Evolutionary conservation across 345 rosid species (phyloP).

Genomic region (Cardamine chenopodiifolia): DNA sequence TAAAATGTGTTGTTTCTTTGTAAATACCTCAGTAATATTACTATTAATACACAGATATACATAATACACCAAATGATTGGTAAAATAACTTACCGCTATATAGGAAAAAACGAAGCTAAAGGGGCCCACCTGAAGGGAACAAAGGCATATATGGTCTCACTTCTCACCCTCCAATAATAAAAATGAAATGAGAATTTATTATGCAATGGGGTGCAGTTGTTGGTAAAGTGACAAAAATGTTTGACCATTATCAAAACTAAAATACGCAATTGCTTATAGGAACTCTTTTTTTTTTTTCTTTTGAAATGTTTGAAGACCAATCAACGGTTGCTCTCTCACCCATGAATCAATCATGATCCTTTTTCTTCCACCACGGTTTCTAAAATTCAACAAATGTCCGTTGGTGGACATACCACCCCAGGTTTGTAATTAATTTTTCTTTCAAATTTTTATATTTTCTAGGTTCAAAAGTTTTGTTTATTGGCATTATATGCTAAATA

Average conservation of each 20-base stretch:
- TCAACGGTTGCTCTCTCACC: neutral
- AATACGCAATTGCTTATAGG: neutral
- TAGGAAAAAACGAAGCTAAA: neutral
- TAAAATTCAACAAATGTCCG: neutral
- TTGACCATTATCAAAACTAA: slow-evolving; percentile 37
- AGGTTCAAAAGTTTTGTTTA: neutral
- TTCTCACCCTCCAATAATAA: slow-evolving; percentile 42
- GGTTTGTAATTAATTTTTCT: neutral
- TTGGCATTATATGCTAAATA: neutral
- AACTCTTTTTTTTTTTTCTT: neutral
- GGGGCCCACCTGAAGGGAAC: slow-evolving; percentile 23
- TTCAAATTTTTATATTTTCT: neutral
- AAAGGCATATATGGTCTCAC: slow-evolving; percentile 32
- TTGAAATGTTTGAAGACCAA: neutral
- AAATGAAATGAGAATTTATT: slow-evolving; percentile 18
- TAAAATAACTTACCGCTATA: slow-evolving; percentile 7
- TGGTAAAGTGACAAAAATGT: slow-evolving; percentile 40
- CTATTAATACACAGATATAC: neutral
- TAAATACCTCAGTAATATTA: neutral
- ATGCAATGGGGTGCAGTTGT: slow-evolving; percentile 27
- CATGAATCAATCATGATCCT: neutral
- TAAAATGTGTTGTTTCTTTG: neutral
- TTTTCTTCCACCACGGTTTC: neutral
- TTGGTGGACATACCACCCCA: neutral
- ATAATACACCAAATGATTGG: slow-evolving; percentile 23